Percentiles rank a stretch among this genome's conserved stretches.
Conservation (phyloP, 1,284 basidiomycete genomes). For the Cryptococcus sp. region DNA sequence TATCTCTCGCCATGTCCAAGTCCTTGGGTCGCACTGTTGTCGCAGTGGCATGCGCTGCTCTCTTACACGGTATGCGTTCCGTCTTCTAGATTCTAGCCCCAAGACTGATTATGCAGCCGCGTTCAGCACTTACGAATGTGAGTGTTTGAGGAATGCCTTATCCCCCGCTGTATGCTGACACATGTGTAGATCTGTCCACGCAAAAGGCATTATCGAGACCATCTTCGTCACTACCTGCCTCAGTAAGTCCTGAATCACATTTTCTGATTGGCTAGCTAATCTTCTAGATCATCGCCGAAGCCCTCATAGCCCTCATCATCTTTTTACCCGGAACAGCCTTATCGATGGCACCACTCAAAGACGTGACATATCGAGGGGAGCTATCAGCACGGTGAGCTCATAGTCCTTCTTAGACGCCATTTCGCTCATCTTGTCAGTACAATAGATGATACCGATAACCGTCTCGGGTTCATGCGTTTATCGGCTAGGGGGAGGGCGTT, state of each 20-base stretch:
- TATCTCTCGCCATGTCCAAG: too few species aligned
- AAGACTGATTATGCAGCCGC: conserved; percentile 30
- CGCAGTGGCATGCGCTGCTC: too few species aligned
- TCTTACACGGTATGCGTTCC: neutral
- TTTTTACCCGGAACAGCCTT: conserved; percentile 42
- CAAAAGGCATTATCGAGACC: conserved; percentile 42
- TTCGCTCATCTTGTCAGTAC: neutral
- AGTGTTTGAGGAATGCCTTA: conserved; percentile 6
- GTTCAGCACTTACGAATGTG: conserved; percentile 47
- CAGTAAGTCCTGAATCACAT: conserved; percentile 23
- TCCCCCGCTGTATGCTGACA: neutral
- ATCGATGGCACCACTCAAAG: conserved; percentile 29
- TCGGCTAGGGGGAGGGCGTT: conserved; percentile 29
- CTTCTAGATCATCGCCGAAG: conserved; percentile 43
- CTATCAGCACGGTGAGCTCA: conserved; percentile 12
- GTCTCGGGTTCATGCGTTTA: conserved; percentile 33
- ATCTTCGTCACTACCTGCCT: conserved; percentile 27
- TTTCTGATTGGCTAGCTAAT: neutral
- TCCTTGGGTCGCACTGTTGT: too few species aligned
- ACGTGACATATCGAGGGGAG: conserved; percentile 47
- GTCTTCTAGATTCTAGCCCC: neutral
- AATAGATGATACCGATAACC: conserved; percentile 35
- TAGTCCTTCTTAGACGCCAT: neutral
- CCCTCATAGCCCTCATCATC: conserved; percentile 32
- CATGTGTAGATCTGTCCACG: conserved; percentile 39